Conservation (phyloP, 768 basidiomycete genomes). For the Termitomyces sp. region DNA sequence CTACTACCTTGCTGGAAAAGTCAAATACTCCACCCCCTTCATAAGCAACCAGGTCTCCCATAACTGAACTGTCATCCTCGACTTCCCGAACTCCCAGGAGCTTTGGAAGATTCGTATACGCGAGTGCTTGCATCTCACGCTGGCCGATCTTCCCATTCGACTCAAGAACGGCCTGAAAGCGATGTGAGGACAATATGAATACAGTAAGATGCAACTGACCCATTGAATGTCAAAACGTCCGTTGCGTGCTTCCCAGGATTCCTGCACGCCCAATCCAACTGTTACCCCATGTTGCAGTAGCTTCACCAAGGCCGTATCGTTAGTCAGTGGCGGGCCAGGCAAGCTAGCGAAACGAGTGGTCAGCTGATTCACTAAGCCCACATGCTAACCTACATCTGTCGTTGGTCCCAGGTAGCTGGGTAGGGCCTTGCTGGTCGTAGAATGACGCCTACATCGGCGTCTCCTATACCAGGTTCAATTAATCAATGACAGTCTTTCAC, state of each 20-base stretch:
- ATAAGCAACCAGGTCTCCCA: constrained; percentile 60
- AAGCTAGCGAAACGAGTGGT: constrained; percentile 37
- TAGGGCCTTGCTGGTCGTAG: constrained; percentile 60
- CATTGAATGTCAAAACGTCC: constrained; percentile 77
- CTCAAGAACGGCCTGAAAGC: constrained; percentile 42
- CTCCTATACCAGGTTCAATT: constrained; percentile 30
- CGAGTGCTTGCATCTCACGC: constrained; percentile 41
- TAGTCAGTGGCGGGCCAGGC: constrained; percentile 74
- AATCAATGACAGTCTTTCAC: not conserved
- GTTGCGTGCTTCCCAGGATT: constrained; percentile 73
- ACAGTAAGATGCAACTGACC: constrained; percentile 42
- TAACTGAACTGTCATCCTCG: constrained; percentile 30
- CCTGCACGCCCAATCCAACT: constrained; percentile 67
- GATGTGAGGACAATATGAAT: constrained; percentile 1
- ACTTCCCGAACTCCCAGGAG: constrained; percentile 37
- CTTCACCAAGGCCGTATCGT: constrained; percentile 57
- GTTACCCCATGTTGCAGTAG: constrained; percentile 75
- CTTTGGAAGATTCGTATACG: constrained; percentile 44
- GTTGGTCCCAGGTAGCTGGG: constrained; percentile 72
- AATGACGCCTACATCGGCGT: constrained; percentile 49
- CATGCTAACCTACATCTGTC: constrained; percentile 50
- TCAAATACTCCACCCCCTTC: constrained; percentile 60
- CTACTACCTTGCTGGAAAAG: constrained; percentile 52
- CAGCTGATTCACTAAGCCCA: not conserved
- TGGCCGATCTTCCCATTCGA: constrained; percentile 43